Conservation (phyloP, 2,329 filamentous ascomycete genomes). For the Fusarium setosum region DNA sequence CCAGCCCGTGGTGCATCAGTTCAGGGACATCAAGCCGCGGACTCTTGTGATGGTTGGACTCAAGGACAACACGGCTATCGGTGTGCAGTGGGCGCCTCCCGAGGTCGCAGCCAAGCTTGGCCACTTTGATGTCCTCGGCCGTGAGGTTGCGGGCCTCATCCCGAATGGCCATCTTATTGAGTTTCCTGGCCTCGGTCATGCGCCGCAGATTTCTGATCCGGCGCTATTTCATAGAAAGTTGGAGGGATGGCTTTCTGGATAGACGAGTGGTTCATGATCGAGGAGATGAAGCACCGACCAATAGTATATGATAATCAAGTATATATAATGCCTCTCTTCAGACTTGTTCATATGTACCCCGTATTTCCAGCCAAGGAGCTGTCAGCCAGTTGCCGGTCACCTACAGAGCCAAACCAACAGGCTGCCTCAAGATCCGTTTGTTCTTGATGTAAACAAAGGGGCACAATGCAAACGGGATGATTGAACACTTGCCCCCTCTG, state of each 20-base stretch:
- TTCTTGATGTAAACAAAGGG: too few species aligned
- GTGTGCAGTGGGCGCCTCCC: constrained; percentile 61
- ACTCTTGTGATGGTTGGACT: constrained; percentile 63
- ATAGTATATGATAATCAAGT: too few species aligned
- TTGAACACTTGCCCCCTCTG: too few species aligned
- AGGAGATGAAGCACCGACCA: too few species aligned
- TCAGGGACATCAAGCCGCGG: constrained; percentile 55
- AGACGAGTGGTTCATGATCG: background rate
- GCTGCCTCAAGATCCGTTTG: too few species aligned
- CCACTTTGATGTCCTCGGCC: constrained; percentile 61
- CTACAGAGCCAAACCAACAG: too few species aligned
- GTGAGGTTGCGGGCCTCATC: constrained; percentile 56
- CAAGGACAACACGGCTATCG: constrained; percentile 66
- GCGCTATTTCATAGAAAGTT: constrained; percentile 58
- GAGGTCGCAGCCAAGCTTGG: constrained; percentile 58
- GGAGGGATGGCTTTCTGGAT: constrained; percentile 54
- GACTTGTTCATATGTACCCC: too few species aligned
- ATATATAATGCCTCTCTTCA: too few species aligned
- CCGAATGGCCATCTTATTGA: constrained; percentile 57
- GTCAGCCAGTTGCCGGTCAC: too few species aligned
- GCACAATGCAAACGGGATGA: too few species aligned
- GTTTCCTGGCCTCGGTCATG: constrained; percentile 62
- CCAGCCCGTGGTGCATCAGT: constrained; percentile 62
- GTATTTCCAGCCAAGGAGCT: too few species aligned
- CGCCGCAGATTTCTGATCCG: constrained; percentile 64